These are phyloP conservation scores for Aspergillus conjunctus DNA, from an alignment of 495 filamentous ascomycete genomes.

Conservation along the genomic window DNA sequence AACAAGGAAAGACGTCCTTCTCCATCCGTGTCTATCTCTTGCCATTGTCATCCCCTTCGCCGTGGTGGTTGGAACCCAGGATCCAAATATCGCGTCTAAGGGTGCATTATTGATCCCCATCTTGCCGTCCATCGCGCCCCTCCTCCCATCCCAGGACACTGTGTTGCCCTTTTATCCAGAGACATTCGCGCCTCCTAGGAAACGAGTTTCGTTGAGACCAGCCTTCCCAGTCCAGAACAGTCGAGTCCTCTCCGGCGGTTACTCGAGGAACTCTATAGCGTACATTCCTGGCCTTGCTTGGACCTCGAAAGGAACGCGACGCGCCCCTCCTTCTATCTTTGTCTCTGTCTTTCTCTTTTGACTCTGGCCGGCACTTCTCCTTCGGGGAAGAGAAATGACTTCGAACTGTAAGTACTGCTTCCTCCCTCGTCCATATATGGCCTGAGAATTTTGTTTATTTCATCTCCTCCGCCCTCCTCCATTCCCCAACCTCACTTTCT, in stretches of 20 bases:
- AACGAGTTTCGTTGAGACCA: constrained; percentile 15
- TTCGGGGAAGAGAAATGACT: constrained; percentile 39
- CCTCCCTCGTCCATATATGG: constrained; percentile 36
- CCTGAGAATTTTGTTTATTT: constrained; percentile 49
- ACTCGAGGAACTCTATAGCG: constrained; percentile 43
- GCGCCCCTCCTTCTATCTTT: constrained; percentile 30
- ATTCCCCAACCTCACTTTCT: constrained; percentile 30
- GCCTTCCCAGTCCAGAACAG: constrained; percentile 25
- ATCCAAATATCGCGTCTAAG: constrained; percentile 29
- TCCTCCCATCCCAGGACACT: constrained; percentile 8
- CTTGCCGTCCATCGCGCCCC: constrained; percentile 15
- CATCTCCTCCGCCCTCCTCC: constrained; percentile 31
- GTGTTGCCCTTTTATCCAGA: constrained; percentile 24
- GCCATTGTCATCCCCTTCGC: constrained; percentile 2
- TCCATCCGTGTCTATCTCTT: constrained; percentile 12
- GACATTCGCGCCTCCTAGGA: constrained; percentile 31
- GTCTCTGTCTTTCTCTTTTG: constrained; percentile 23
- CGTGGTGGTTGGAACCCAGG: constrained; percentile 17
- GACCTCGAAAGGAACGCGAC: constrained; percentile 42
- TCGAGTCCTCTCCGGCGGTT: constrained; percentile 28
- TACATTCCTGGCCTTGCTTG: constrained; percentile 52
- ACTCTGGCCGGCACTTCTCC: constrained; percentile 29
- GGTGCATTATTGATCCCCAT: constrained; percentile 22
- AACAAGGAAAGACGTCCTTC: not conserved
- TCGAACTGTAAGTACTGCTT: constrained; percentile 45